Conservation (phyloP, 305 asterid species). For the Salvia sclarea region DNA sequence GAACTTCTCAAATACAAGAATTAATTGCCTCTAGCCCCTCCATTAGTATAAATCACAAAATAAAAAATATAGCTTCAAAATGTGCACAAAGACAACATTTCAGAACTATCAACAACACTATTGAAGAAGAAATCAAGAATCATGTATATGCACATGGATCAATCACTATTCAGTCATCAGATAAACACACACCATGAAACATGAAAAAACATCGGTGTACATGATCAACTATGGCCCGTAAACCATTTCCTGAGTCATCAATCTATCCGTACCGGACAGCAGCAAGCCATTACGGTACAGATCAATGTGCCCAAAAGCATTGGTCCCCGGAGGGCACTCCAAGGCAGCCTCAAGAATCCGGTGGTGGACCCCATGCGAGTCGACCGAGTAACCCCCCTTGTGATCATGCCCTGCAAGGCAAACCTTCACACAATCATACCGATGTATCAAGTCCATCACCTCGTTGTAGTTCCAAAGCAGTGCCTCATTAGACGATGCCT, state of each 20-base stretch:
- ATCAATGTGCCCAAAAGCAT: constrained; percentile 68
- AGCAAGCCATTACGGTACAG: constrained; percentile 60
- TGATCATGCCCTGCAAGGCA: constrained; percentile 87
- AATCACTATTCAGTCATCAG: not conserved
- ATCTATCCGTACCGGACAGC: constrained; percentile 61
- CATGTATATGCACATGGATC: constrained; percentile 20
- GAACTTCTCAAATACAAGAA: not conserved
- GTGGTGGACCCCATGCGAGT: constrained; percentile 75
- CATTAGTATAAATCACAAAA: not conserved
- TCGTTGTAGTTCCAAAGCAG: constrained; percentile 77
- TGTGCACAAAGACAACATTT: not conserved
- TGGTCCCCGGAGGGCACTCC: constrained; percentile 83
- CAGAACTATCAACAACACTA: not conserved
- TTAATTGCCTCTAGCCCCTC: not conserved
- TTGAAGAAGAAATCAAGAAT: not conserved
- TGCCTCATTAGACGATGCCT: constrained; percentile 65
- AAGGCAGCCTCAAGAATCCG: constrained; percentile 84
- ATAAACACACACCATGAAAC: not conserved
- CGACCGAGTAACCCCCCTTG: constrained; percentile 74
- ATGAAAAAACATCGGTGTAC: not conserved
- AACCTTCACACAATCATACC: constrained; percentile 70
- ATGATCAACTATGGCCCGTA: constrained; percentile 35
- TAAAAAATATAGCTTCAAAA: not conserved
- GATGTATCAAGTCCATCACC: constrained; percentile 75
- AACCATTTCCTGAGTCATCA: constrained; percentile 66